Evolutionary conservation across 1,139 yeast genomes (phyloP).

Genomic region (Torulaspora pretoriensis): DNA sequence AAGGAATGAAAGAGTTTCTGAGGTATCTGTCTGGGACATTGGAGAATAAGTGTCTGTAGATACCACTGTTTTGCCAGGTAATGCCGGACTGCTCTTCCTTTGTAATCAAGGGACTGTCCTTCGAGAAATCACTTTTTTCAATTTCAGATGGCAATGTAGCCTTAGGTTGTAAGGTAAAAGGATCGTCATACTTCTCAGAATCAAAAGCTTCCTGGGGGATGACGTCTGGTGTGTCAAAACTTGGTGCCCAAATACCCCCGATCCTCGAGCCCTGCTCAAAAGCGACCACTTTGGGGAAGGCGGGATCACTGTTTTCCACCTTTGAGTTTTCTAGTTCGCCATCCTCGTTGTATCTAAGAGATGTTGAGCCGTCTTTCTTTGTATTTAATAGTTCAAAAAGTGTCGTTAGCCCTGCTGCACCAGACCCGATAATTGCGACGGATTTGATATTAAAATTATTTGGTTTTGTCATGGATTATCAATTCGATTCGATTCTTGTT

Average conservation of each 20-base stretch:
- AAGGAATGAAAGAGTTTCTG: constrained; percentile 20
- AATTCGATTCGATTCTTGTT: not conserved
- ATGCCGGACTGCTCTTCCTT: not conserved
- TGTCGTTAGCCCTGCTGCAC: constrained; percentile 40
- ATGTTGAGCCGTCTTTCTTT: constrained; percentile 32
- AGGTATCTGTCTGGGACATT: constrained; percentile 21
- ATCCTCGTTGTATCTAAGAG: constrained; percentile 16
- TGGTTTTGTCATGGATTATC: constrained; percentile 6
- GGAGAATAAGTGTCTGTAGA: constrained; percentile 18
- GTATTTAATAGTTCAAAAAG: constrained; percentile 38
- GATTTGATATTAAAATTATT: constrained; percentile 21
- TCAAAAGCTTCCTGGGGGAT: constrained; percentile 25
- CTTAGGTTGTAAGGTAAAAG: constrained; percentile 25
- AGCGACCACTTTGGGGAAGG: constrained; percentile 32
- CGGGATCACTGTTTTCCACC: constrained; percentile 13
- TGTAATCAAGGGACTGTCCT: constrained; percentile 21
- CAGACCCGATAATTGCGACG: constrained; percentile 41
- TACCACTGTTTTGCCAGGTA: constrained; percentile 19
- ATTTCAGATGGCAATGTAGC: constrained; percentile 17
- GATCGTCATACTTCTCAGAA: constrained; percentile 25
- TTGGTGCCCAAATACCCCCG: constrained; percentile 41
- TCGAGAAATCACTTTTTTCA: constrained; percentile 9
- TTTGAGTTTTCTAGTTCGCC: constrained; percentile 14
- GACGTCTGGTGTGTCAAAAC: constrained; percentile 21
- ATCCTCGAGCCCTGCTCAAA: constrained; percentile 38